Percentiles rank a stretch among this genome's conserved stretches.
phyloP scores from a whole-genome alignment of 345 rosid genomes.

The Populus nigra region DNA sequence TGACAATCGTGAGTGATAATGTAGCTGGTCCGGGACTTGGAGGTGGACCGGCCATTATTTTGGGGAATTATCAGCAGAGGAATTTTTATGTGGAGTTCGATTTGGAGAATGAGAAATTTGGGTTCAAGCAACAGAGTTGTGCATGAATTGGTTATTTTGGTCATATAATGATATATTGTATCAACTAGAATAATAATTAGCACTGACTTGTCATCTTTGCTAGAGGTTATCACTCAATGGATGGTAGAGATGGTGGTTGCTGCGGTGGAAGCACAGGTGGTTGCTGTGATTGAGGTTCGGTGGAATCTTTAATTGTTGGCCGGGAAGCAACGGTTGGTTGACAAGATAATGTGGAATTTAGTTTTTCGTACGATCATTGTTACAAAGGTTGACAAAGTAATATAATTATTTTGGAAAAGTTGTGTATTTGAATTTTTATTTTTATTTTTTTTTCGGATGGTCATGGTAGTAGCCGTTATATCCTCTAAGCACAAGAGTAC shows the following conservation, averaged over 20 bases:
- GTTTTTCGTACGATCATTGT: background rate
- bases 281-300: background rate
- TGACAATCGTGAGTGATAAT: slow-evolving; percentile 45
- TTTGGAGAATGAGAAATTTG: slow-evolving; percentile 64
- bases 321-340: background rate
- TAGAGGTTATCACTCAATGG: background rate
- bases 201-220: background rate
- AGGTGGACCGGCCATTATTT: slow-evolving; percentile 71
- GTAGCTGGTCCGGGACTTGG: slow-evolving; percentile 12
- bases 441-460: background rate
- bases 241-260: background rate
- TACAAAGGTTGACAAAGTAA: background rate
- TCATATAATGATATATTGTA: background rate
- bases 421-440: background rate
- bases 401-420: background rate
- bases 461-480: background rate
- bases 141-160: slow-evolving; percentile 16
- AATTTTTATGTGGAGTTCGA: slow-evolving; percentile 74
- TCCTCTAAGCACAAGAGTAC: background rate
- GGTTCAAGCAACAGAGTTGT: slow-evolving; percentile 59
- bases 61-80: slow-evolving; percentile 86
- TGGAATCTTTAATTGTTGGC: background rate
- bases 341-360: background rate
- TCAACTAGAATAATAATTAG: background rate
- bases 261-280: background rate